Percentiles rank a stretch among this genome's conserved stretches.
Conservation (phyloP, 768 basidiomycete species). For the Termitomyces titanicus region DNA sequence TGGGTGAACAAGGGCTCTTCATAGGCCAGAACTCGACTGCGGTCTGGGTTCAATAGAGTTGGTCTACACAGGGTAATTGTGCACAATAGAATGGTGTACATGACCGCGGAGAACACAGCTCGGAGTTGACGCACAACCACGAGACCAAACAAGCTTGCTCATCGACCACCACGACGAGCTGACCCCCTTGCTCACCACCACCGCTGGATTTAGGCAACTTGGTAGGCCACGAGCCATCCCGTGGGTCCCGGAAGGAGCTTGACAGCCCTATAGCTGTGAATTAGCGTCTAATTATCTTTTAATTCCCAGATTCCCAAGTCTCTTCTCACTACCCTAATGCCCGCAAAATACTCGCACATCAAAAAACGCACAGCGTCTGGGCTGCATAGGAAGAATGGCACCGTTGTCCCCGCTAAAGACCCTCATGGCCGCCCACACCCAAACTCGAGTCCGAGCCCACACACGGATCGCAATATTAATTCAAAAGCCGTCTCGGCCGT, state of each 20-base stretch:
- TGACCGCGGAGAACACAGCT: neutral
- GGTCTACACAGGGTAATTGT: too few relatives aligned
- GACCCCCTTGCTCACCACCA: neutral
- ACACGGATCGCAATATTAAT: constrained; percentile 51
- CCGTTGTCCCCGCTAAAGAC: constrained; percentile 23
- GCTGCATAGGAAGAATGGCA: constrained; percentile 41
- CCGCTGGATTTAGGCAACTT: neutral
- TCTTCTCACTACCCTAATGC: constrained; percentile 36
- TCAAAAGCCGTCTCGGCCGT: constrained; percentile 58
- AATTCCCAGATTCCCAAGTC: neutral
- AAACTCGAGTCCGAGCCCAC: constrained; percentile 38
- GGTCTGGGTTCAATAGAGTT: too few relatives aligned
- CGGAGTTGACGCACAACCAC: neutral
- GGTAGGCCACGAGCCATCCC: neutral
- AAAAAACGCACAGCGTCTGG: constrained; percentile 57
- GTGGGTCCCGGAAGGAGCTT: neutral
- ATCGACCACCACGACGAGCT: constrained; percentile 21
- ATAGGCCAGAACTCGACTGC: too few relatives aligned
- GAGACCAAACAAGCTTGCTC: constrained; percentile 17
- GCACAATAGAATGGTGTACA: too few relatives aligned
- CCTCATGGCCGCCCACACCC: constrained; percentile 23
- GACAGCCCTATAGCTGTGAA: neutral
- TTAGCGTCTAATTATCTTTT: neutral
- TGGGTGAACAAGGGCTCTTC: too few relatives aligned
- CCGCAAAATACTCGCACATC: constrained; percentile 73